Conservation (phyloP, 495 filamentous ascomycete genomes). For the Thermochaetoides thermophila region DNA sequence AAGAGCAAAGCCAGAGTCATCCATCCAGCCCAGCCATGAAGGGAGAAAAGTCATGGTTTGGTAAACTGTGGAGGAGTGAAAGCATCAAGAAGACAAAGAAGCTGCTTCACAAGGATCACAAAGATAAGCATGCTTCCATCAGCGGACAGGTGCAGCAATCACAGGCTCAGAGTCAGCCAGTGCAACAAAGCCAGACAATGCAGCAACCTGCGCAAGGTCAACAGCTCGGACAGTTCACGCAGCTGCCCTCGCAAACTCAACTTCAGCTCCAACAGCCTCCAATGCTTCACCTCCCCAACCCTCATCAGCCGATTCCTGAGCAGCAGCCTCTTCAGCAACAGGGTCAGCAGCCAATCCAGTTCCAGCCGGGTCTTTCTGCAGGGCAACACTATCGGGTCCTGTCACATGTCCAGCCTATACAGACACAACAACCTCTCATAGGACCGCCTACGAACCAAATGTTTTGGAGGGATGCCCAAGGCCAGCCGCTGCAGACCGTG, state of each 20-base stretch:
- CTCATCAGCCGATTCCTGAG: no score
- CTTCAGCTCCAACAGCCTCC: no score
- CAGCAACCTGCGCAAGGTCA: neutral
- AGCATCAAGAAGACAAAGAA: constrained; percentile 1
- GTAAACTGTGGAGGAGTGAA: constrained; percentile 3
- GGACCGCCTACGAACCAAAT: no score
- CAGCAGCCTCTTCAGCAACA: no score
- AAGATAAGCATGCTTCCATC: neutral
- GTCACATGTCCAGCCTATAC: no score
- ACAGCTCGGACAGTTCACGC: neutral
- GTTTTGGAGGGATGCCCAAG: no score
- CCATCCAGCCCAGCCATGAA: constrained; percentile 1
- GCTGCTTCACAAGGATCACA: neutral
- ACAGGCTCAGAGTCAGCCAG: neutral
- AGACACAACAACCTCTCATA: no score
- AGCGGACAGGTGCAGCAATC: neutral
- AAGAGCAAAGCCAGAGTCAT: constrained; percentile 4
- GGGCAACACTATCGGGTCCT: no score
- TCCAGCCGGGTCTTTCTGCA: no score
- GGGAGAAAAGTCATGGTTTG: constrained; percentile 8
- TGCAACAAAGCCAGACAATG: neutral
- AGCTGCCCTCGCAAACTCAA: neutral
- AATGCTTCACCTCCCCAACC: no score
- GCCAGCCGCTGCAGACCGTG: no score
- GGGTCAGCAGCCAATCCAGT: no score